Base-by-base conservation (phyloP, 208 protist genomes). In the Crithidia bombi region DNA sequence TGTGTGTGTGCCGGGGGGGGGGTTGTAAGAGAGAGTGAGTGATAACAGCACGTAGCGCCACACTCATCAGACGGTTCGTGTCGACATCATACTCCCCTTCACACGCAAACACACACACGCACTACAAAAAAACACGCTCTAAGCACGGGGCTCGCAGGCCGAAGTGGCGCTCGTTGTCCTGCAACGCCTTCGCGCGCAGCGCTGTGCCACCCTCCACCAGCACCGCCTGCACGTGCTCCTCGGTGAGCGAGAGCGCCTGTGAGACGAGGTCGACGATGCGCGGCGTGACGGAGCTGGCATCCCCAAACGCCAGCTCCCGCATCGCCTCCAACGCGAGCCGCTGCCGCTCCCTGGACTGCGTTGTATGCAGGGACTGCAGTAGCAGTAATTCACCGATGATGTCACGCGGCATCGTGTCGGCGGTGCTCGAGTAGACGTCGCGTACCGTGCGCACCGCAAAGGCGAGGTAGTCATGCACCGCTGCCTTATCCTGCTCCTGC, bases 181-280 rank as follows among this genome's bases (percentile, higher is more conserved):
- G 21, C 33, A 92, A 54, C 33, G 79, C 74, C 43, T 71, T 74
- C 32, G 55, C 75, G 2, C 81, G 81, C 43, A 92, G 83, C 11
- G 73, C 55, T n/a, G 64, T 71, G 56, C 68, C 87, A 61, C 82
- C 81, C 26, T 82, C 69, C 10, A 86, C 25, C 3, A 89, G 69
- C 5, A 83, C 77, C 17, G 72, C 71, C 49, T 89, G 78, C 17
- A 87, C 81, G 64, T 91, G 79, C 51, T 84, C 43, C 72, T 87
- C 86, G 0, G 83, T 88, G 10, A 89, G 44, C 0, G 64, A 69
- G 4, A 93, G 77, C 2, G 73, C 51, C 28, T 73, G 61, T 3
- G 83, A 56, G 3, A 79, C 43, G n/a, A 74, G 23, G 23, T 73
- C 41, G 21, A 90, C 46, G 11, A 81, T 11, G 0, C 61, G 62